These are phyloP conservation scores for Ceriops decandra DNA, from an alignment of 345 rosid genomes.

Conservation along the genomic window DNA sequence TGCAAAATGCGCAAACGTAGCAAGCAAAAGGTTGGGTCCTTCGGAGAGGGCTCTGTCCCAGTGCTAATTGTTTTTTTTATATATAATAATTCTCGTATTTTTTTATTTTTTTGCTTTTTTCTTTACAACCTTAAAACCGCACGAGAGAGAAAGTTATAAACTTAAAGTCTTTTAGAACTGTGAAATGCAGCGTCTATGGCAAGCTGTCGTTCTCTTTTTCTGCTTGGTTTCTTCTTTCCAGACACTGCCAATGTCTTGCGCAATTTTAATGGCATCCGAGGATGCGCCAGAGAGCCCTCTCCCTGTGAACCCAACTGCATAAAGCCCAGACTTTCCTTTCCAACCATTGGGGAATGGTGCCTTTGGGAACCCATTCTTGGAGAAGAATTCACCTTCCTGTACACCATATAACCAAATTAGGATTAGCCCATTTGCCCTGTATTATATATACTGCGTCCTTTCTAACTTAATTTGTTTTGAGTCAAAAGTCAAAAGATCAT, in stretches of 20 bases:
- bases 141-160: not conserved
- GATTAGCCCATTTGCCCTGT: constrained; percentile 1
- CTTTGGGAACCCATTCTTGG: constrained; percentile 66
- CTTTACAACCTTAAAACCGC: constrained; percentile 3
- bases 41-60: constrained; percentile 53
- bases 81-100: constrained; percentile 1
- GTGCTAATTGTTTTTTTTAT: constrained; percentile 15
- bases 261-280: constrained; percentile 59
- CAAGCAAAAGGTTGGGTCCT: constrained; percentile 41
- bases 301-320: constrained; percentile 88
- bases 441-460: not conserved
- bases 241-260: constrained; percentile 60
- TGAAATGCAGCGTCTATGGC: constrained; percentile 85
- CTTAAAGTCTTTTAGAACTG: constrained; percentile 39
- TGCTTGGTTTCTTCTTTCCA: constrained; percentile 78
- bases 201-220: constrained; percentile 50
- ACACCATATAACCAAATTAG: constrained; percentile 4
- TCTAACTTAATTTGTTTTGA: not conserved
- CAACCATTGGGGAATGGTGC: constrained; percentile 79
- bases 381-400: constrained; percentile 76
- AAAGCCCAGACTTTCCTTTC: constrained; percentile 79
- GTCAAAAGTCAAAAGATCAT: not conserved
- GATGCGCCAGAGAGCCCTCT: constrained; percentile 88
- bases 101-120: not conserved
- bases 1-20: constrained; percentile 46